Evolutionary conservation across 164 flowering plant species (phyloP).

Genomic region (Buxus sempervirens): DNA sequence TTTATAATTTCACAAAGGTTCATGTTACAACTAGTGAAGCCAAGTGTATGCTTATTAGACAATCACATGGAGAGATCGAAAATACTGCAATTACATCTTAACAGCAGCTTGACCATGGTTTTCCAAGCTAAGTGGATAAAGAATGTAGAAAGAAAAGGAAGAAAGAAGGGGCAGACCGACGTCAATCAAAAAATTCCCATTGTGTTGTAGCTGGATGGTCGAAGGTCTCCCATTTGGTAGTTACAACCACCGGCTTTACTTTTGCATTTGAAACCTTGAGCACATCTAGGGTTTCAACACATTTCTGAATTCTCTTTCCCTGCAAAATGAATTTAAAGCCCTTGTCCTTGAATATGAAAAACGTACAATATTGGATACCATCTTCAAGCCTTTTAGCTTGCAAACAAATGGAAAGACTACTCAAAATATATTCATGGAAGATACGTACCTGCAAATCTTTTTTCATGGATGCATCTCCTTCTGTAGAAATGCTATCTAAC

Average conservation of each 20-base stretch:
- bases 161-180: neutral
- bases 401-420: too few species aligned
- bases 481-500: conserved; percentile 46
- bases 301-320: conserved; percentile 68
- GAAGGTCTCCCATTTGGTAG: conserved; percentile 67
- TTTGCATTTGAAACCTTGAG: conserved; percentile 54
- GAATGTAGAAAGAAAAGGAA: conserved; percentile 9
- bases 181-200: conserved; percentile 62
- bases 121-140: conserved; percentile 7
- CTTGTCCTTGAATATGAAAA: neutral
- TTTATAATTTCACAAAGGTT: too few species aligned
- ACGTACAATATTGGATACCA: too few species aligned
- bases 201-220: conserved; percentile 38
- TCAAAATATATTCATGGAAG: too few species aligned
- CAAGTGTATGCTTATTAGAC: conserved; percentile 7
- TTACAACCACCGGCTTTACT: conserved; percentile 42
- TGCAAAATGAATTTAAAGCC: conserved; percentile 22
- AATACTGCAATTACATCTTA: conserved; percentile 3
- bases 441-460: conserved; percentile 57
- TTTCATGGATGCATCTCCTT: conserved; percentile 47
- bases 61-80: neutral
- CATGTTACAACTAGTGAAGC: neutral
- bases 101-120: neutral
- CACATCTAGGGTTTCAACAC: conserved; percentile 64
- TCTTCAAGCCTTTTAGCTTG: too few species aligned